Evolutionary conservation across 306 rosid species (phyloP).

Genomic region (Cicer judaicum): DNA sequence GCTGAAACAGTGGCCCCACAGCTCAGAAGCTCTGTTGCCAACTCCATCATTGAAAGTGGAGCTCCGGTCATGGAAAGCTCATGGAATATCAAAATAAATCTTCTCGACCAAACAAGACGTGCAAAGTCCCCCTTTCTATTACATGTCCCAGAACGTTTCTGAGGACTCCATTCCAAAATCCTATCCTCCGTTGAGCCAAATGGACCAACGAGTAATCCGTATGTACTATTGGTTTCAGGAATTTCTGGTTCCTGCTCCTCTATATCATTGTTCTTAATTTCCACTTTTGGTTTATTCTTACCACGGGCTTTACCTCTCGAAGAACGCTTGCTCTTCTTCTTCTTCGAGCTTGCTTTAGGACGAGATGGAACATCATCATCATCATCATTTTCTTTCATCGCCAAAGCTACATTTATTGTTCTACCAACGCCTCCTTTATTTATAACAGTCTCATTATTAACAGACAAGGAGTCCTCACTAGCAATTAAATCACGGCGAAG

Average conservation of each 20-base stretch:
- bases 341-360: conserved; percentile 58
- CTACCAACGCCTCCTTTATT: conserved; percentile 47
- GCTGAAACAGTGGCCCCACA: conserved; percentile 98
- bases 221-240: conserved; percentile 73
- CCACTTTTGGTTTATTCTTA: conserved; percentile 52
- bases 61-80: conserved; percentile 98
- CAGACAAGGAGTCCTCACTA: conserved; percentile 44
- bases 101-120: conserved; percentile 95
- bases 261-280: conserved; percentile 51
- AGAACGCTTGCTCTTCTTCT: conserved; percentile 64
- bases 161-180: conserved; percentile 92
- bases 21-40: conserved; percentile 95
- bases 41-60: conserved; percentile 96
- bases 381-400: conserved; percentile 47
- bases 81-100: conserved; percentile 88
- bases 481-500: conserved; percentile 56
- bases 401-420: conserved; percentile 58
- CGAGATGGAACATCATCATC: conserved; percentile 49
- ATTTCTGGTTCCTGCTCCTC: conserved; percentile 77
- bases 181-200: conserved; percentile 76
- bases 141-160: conserved; percentile 89
- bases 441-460: conserved; percentile 51
- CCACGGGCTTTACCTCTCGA: conserved; percentile 57
- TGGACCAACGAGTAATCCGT: conserved; percentile 89
- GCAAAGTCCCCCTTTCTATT: conserved; percentile 90